Base-by-base conservation (phyloP, 306 rosid species). In the Castanea crenata region DNA sequence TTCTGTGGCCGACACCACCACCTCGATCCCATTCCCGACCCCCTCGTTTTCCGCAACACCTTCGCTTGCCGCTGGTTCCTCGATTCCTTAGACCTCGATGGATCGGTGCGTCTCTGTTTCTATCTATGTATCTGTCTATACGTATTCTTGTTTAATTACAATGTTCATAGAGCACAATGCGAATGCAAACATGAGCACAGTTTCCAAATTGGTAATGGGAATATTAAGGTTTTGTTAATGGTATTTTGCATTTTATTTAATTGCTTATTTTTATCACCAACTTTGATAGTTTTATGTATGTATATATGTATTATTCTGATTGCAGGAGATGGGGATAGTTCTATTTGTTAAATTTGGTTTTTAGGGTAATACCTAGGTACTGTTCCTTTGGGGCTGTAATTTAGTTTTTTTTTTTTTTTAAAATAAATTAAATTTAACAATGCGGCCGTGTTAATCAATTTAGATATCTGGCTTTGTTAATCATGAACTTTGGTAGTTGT, bases 21-120 rank as follows among this genome's bases (percentile, higher is more conserved):
- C 67, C 61, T 83, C 74, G 97, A 88, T 35, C 87, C 88, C 55
- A 92, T 89, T 71, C 99, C 97, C 0, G 92, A 90, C 6, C 91
- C 98, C 3, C 83, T 96, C 90, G 87, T 84, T 80, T 96, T 91
- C 77, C 87, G 82, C 15, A 82, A 75, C 78, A 87, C 98, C 41
- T 8, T 87, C 18, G 98, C 96, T 1, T 96, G 83, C 81, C 89
- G 85, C 5, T 96, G 93, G 97, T 74, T 96, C 54, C 98, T 96
- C 69, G 86, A 89, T 3, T 91, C 93, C 51, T 84, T 96, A 52
- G 61, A 81, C 51, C 85, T 96, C 31, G 88, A 89, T 81, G 97
- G 93, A 89, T 90, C 94, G 94, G 99, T 96, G 89, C n/a, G 78
- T n/a, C 54, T 49, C 46, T 41, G 46, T 41, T 41, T 41, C 46